Percentiles rank a stretch among this genome's conserved stretches.
phyloP scores from a whole-genome alignment of 352 stramenopile species.

The Globisporangium perplexum region DNA sequence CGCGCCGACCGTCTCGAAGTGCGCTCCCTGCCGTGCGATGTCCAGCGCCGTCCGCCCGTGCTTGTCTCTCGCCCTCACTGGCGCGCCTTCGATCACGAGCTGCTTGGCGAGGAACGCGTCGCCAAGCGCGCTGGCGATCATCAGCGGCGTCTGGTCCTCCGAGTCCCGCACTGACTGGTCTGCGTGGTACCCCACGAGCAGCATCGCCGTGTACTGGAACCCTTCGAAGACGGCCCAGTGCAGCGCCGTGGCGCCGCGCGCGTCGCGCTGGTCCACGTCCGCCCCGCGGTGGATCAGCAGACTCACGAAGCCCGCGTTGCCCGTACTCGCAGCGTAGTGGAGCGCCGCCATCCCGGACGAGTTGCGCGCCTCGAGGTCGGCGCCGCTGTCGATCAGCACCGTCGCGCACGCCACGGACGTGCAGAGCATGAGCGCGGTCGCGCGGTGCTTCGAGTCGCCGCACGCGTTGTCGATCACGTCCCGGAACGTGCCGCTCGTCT shows the following conservation, averaged over 20 bases:
- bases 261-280: slow-evolving; percentile 67
- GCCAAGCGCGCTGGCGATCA: slow-evolving; percentile 76
- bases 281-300: slow-evolving; percentile 52
- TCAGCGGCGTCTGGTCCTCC: slow-evolving; percentile 71
- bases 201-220: slow-evolving; percentile 79
- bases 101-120: slow-evolving; percentile 81
- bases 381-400: slow-evolving; percentile 51
- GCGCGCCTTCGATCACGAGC: slow-evolving; percentile 74
- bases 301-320: slow-evolving; percentile 69
- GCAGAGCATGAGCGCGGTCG: slow-evolving; percentile 71
- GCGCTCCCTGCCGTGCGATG: slow-evolving; percentile 62
- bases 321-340: slow-evolving; percentile 76
- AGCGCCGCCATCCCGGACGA: slow-evolving; percentile 77
- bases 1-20: slow-evolving; percentile 59
- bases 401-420: slow-evolving; percentile 59
- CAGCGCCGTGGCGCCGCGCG: slow-evolving; percentile 59
- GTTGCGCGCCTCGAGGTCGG: slow-evolving; percentile 44
- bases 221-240: slow-evolving; percentile 84
- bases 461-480: slow-evolving; percentile 47
- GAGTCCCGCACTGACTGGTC: slow-evolving; percentile 51
- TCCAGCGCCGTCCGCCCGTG: slow-evolving; percentile 69
- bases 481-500: slow-evolving; percentile 14
- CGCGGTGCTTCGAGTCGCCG: slow-evolving; percentile 62
- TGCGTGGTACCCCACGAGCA: slow-evolving; percentile 42
- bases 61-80: slow-evolving; percentile 54